phyloP scores from a whole-genome alignment of 2,329 filamentous ascomycete species.

The Neofusicoccum parvum region DNA sequence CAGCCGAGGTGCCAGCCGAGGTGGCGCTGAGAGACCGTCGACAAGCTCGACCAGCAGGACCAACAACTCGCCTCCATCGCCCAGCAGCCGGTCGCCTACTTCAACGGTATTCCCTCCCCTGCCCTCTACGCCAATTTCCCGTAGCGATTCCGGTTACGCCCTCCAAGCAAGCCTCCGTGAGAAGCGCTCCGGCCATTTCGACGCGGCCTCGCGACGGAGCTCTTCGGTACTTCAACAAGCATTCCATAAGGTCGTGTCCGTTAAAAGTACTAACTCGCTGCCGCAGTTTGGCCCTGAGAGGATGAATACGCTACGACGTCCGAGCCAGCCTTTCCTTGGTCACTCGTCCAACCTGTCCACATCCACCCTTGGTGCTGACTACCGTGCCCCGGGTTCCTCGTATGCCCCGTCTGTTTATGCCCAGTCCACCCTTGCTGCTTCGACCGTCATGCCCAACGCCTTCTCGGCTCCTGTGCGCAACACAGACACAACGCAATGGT shows the following conservation, averaged over 20 bases:
- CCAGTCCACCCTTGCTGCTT: constrained; percentile 81
- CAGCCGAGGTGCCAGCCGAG: constrained; percentile 52
- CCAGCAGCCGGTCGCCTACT: constrained; percentile 66
- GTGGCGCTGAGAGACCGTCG: constrained; percentile 69
- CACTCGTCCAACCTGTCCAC: constrained; percentile 68
- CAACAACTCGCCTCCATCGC: constrained; percentile 57
- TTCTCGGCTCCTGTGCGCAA: constrained; percentile 77
- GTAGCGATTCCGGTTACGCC: constrained; percentile 89
- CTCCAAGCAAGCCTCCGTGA: constrained; percentile 84
- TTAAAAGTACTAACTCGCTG: constrained; percentile 31
- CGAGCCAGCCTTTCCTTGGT: constrained; percentile 68
- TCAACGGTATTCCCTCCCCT: constrained; percentile 78
- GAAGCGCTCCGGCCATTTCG: constrained; percentile 92
- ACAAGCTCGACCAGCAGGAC: constrained; percentile 41
- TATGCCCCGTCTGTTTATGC: constrained; percentile 85
- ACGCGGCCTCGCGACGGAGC: constrained; percentile 77
- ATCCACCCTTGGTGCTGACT: constrained; percentile 58
- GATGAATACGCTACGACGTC: constrained; percentile 65
- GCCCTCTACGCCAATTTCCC: constrained; percentile 77
- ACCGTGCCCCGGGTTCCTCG: constrained; percentile 48
- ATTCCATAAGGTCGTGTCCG: neutral
- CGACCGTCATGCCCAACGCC: constrained; percentile 84
- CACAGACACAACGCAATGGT: constrained; percentile 79
- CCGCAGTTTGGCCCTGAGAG: constrained; percentile 72
- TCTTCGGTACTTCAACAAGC: constrained; percentile 62